Conservation (phyloP, 192 early-diverging fungal species). For the Backusella macrospora region DNA sequence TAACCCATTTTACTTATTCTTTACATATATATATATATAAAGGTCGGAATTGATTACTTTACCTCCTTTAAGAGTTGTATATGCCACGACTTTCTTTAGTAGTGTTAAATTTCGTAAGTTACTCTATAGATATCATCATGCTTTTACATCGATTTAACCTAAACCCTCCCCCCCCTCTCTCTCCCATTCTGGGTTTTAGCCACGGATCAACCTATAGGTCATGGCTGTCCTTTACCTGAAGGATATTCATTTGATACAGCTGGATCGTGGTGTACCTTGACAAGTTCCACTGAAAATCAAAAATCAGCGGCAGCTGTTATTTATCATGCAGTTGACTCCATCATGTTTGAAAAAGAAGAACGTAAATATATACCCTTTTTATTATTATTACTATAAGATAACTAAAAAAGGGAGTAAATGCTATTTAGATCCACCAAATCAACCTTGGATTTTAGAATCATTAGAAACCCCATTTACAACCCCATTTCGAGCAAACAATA, state of each 20-base stretch:
- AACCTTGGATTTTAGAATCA: constrained; percentile 25
- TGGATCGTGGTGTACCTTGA: constrained; percentile 20
- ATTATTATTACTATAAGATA: background rate
- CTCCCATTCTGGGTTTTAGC: constrained; percentile 7
- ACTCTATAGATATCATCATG: too few relatives aligned
- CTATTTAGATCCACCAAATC: constrained; percentile 5
- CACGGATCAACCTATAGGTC: constrained; percentile 9
- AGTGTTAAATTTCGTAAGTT: background rate
- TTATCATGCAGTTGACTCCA: constrained; percentile 22
- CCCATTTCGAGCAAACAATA: background rate
- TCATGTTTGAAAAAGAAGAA: background rate
- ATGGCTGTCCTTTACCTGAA: constrained; percentile 21
- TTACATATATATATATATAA: background rate
- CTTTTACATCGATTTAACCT: too few relatives aligned
- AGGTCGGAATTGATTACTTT: background rate
- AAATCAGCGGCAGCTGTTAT: constrained; percentile 10
- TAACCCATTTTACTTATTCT: background rate
- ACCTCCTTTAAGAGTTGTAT: background rate
- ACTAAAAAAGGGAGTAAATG: background rate
- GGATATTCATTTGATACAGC: background rate
- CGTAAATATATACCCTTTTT: background rate
- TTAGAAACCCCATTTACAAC: constrained; percentile 21
- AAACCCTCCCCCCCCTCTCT: too few relatives aligned
- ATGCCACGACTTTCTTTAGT: constrained; percentile 1
- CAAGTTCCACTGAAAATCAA: background rate